Percentiles rank a stretch among this genome's conserved stretches.
These are phyloP conservation scores for Tulasnella calospora DNA, from an alignment of 768 basidiomycete genomes.

Conservation along the genomic window DNA sequence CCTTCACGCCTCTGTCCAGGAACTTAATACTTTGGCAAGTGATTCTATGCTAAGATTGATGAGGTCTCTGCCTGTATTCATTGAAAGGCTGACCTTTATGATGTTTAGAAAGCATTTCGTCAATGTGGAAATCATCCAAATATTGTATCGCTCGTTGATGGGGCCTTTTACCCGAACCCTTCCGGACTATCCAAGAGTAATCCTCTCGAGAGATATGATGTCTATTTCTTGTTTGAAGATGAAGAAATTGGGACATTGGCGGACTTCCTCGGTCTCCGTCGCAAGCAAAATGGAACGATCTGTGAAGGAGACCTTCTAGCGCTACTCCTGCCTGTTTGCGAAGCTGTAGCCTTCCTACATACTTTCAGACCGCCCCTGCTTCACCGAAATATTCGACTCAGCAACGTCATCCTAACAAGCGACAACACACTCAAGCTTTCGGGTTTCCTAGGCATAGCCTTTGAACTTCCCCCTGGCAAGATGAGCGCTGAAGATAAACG, in stretches of 20 bases:
- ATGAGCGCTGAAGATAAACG: background rate
- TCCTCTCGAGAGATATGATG: background rate
- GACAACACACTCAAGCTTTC: background rate
- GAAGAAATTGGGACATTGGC: background rate
- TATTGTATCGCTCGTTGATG: background rate
- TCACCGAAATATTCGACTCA: background rate
- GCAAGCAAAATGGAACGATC: background rate
- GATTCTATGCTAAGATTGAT: background rate
- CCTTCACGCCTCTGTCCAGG: background rate
- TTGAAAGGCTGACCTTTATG: background rate
- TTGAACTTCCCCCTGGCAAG: background rate
- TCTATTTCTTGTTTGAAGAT: background rate
- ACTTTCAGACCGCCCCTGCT: background rate
- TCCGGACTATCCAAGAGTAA: background rate
- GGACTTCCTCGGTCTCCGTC: background rate
- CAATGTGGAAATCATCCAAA: background rate
- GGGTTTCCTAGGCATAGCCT: background rate
- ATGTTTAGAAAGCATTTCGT: background rate
- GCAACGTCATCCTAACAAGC: background rate
- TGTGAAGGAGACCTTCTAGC: background rate
- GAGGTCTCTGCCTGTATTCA: background rate
- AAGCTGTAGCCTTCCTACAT: background rate
- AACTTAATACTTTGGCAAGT: background rate
- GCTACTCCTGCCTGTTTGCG: background rate
- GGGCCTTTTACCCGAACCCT: background rate